These are phyloP conservation scores for Mucor indicus DNA, from an alignment of 371 early-diverging fungal genomes.

Conservation along the genomic window DNA sequence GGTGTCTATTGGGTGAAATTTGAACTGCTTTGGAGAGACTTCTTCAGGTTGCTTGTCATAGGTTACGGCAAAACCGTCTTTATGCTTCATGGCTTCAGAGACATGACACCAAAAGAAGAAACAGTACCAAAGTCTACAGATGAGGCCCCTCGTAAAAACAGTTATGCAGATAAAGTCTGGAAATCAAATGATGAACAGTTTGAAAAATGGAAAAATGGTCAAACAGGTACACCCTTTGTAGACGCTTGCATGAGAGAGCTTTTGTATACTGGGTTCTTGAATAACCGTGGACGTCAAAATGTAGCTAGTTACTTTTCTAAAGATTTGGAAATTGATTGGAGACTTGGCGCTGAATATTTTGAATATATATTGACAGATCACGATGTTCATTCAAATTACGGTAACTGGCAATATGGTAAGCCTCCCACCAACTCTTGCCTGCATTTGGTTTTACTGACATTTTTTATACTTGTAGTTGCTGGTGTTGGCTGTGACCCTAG, in stretches of 20 bases:
- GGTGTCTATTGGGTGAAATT: conserved; percentile 23
- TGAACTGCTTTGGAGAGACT: conserved; percentile 48
- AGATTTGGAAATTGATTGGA: conserved; percentile 40
- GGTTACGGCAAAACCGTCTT: conserved; percentile 15
- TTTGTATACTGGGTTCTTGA: conserved; percentile 35
- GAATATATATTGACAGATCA: conserved; percentile 40
- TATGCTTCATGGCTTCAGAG: conserved; percentile 23
- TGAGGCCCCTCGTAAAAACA: too few species aligned
- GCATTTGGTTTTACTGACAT: not conserved
- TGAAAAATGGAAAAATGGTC: conserved; percentile 27
- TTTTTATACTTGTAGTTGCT: conserved; percentile 14
- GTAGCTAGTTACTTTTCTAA: conserved; percentile 41
- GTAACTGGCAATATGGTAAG: conserved; percentile 51
- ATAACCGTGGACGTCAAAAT: conserved; percentile 47
- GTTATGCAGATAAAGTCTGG: conserved; percentile 25
- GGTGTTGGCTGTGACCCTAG: conserved; percentile 40
- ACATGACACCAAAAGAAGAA: not conserved
- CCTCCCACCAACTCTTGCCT: too few species aligned
- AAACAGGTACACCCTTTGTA: conserved; percentile 46
- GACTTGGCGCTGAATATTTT: conserved; percentile 46
- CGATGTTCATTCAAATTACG: conserved; percentile 45
- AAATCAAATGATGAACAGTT: conserved; percentile 12
- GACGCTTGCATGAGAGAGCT: conserved; percentile 49
- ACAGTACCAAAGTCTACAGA: conserved; percentile 11
- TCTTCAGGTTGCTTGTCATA: conserved; percentile 19